A percentile compares a stretch with the other conserved stretches of the same genome.
Evolutionary conservation across 2,329 filamentous ascomycete genomes (phyloP).

Genomic region (Xylariaceae sp.): DNA sequence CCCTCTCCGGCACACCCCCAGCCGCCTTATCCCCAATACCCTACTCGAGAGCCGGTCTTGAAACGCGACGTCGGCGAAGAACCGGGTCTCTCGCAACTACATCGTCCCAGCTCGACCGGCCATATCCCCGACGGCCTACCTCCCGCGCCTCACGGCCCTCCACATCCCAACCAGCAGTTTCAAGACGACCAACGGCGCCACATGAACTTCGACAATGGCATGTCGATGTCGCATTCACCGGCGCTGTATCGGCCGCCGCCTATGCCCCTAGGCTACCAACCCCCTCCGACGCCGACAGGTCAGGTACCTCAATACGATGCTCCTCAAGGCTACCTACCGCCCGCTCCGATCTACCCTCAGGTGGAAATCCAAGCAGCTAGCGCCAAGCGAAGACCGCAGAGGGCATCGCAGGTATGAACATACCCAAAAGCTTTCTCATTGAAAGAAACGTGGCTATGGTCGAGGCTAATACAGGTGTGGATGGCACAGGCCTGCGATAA

Average conservation of each 20-base stretch:
- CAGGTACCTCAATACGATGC: constrained; percentile 30
- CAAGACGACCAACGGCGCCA: constrained; percentile 46
- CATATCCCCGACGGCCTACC: constrained; percentile 34
- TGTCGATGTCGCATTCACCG: constrained; percentile 41
- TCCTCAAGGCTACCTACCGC: constrained; percentile 37
- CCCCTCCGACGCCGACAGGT: constrained; percentile 26
- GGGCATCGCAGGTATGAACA: constrained; percentile 53
- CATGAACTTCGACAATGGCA: constrained; percentile 48
- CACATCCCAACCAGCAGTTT: constrained; percentile 35
- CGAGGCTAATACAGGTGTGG: constrained; percentile 20
- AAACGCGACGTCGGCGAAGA: constrained; percentile 53
- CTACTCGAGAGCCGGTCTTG: constrained; percentile 46
- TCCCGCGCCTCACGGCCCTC: constrained; percentile 33
- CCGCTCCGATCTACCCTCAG: constrained; percentile 32
- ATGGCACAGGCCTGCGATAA: constrained; percentile 73
- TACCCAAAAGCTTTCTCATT: constrained; percentile 4
- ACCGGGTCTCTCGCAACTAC: constrained; percentile 37
- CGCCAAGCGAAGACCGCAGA: constrained; percentile 57
- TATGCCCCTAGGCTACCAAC: constrained; percentile 25
- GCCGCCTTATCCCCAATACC: constrained; percentile 39
- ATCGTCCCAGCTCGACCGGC: constrained; percentile 49
- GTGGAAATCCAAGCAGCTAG: constrained; percentile 36
- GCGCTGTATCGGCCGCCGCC: constrained; percentile 29
- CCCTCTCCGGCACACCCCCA: constrained; percentile 39
- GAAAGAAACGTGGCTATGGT: neutral